A percentile compares a stretch with the other conserved stretches of the same genome.
These are phyloP conservation scores for Eucalyptus victrix DNA, from an alignment of 345 rosid species.

Conservation along the genomic window DNA sequence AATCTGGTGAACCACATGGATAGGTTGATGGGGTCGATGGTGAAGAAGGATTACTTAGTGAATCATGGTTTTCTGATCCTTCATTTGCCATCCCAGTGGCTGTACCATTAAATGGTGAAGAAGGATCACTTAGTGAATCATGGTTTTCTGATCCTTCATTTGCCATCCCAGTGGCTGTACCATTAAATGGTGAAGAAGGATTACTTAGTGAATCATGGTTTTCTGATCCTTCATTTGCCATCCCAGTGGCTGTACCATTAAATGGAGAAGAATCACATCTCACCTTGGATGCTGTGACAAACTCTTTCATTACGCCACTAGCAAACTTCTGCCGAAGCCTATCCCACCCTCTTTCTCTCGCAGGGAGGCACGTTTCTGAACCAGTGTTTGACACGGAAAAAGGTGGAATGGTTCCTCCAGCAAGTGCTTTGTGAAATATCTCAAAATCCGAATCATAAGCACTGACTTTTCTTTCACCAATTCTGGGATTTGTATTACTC, in stretches of 20 bases:
- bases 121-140: background rate
- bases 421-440: constrained; percentile 46
- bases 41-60: background rate
- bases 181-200: background rate
- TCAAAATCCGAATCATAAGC: constrained; percentile 56
- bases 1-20: constrained; percentile 37
- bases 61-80: constrained; percentile 1
- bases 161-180: background rate
- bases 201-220: background rate
- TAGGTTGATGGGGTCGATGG: constrained; percentile 16
- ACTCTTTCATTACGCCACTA: constrained; percentile 35
- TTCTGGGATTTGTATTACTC: background rate
- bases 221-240: background rate
- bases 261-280: background rate
- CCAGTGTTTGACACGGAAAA: constrained; percentile 26
- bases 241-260: background rate
- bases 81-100: background rate
- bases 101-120: background rate
- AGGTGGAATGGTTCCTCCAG: constrained; percentile 63
- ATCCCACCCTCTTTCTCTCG: constrained; percentile 58
- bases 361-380: constrained; percentile 54
- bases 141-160: constrained; percentile 1
- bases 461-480: constrained; percentile 28
- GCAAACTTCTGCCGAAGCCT: constrained; percentile 55
- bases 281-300: constrained; percentile 28